Percentiles rank a stretch among this genome's conserved stretches.
Conservation (phyloP, 2,329 filamentous ascomycete species). For the Fusarium sp. region DNA sequence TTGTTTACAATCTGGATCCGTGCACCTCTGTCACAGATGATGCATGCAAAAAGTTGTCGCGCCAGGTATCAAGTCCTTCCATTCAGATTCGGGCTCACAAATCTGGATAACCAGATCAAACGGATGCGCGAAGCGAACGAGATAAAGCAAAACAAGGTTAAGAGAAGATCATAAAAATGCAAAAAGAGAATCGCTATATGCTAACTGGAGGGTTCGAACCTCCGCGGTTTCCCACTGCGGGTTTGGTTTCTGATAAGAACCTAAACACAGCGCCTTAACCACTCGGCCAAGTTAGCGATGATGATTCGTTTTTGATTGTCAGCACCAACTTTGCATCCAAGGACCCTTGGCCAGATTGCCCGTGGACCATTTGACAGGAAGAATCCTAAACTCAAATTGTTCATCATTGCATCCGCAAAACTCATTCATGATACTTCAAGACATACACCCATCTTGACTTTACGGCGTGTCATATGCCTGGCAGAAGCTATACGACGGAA, state of each 20-base stretch:
- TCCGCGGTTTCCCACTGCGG: slow-evolving; percentile 43
- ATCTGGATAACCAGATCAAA: no score
- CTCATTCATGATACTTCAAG: background rate
- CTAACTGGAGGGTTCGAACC: slow-evolving; percentile 44
- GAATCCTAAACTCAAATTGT: background rate
- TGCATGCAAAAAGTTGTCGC: no score
- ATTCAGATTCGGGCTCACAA: no score
- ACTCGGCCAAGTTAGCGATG: slow-evolving; percentile 42
- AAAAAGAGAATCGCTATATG: slow-evolving; percentile 18
- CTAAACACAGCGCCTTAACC: slow-evolving; percentile 44
- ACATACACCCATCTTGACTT: no score
- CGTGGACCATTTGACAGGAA: rapidly evolving
- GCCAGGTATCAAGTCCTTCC: no score
- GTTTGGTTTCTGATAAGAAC: slow-evolving; percentile 41
- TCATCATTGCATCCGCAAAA: no score
- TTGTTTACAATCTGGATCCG: rapidly evolving
- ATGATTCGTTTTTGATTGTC: slow-evolving; percentile 11
- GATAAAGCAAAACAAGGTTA: no score
- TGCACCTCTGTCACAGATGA: no score
- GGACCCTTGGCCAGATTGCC: rapidly evolving
- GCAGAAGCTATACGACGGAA: no score
- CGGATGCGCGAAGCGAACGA: no score
- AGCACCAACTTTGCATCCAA: rapidly evolving
- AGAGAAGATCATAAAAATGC: background rate
- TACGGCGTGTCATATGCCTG: no score